phyloP scores from a whole-genome alignment of 2,329 filamentous ascomycete species.

The Pseudogymnoascus sp. region DNA sequence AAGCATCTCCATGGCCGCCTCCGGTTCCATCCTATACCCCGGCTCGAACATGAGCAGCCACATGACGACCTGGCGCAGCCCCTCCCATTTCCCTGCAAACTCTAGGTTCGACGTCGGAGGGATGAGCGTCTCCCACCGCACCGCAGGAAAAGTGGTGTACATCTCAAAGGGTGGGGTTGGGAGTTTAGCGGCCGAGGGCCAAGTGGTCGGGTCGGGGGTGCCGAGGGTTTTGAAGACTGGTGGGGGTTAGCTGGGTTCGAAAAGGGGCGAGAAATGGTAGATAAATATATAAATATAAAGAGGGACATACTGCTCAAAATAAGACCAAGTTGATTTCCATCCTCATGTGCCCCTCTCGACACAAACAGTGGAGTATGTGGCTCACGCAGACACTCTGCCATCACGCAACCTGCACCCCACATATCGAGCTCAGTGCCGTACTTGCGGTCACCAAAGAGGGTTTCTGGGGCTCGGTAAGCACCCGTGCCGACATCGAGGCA shows the following conservation, averaged over 20 bases:
- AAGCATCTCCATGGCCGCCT: not conserved
- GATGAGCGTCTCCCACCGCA: not conserved
- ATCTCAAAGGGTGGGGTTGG: constrained; percentile 79
- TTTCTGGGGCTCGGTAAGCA: constrained; percentile 81
- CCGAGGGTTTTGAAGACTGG: constrained; percentile 90
- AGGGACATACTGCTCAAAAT: constrained; percentile 44
- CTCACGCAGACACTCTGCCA: constrained; percentile 61
- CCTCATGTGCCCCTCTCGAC: constrained; percentile 60
- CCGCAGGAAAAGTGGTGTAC: constrained; percentile 60
- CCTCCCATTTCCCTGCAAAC: not conserved
- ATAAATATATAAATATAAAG: not conserved
- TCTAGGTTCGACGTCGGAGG: not conserved
- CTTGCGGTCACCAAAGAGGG: constrained; percentile 71
- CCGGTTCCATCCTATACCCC: not conserved
- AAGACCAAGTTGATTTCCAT: constrained; percentile 85
- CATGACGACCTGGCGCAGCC: constrained; percentile 18
- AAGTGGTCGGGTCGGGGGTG: constrained; percentile 69
- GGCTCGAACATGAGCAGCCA: not conserved
- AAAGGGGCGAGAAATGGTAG: not conserved
- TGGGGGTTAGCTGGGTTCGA: not conserved
- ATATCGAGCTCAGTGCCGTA: constrained; percentile 74
- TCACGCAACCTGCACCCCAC: constrained; percentile 79
- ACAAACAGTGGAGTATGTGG: constrained; percentile 65
- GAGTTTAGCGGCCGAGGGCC: constrained; percentile 70
- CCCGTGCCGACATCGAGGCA: constrained; percentile 92